These are phyloP conservation scores for Lactarius hengduanensis DNA, from an alignment of 768 basidiomycete genomes.

Conservation along the genomic window DNA sequence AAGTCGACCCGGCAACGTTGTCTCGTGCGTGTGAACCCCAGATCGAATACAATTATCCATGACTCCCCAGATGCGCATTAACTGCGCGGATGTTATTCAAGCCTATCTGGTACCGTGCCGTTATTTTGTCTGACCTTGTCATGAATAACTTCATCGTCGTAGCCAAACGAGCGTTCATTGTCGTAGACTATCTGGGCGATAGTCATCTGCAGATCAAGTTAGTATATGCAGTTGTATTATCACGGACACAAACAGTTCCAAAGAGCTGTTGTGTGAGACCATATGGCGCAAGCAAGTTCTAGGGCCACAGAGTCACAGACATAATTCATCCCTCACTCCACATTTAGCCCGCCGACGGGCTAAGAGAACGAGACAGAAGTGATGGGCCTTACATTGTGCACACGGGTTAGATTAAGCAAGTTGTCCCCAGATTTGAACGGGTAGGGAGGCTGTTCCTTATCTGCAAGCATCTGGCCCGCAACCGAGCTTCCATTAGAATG, in stretches of 20 bases:
- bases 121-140: constrained; percentile 51
- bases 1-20: constrained; percentile 84
- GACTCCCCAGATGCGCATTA: constrained; percentile 82
- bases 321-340: background rate
- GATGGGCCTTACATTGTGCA: constrained; percentile 67
- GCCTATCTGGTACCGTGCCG: background rate
- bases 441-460: constrained; percentile 69
- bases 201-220: constrained; percentile 58
- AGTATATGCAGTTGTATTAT: constrained; percentile 5
- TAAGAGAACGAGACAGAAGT: constrained; percentile 4
- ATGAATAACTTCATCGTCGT: constrained; percentile 71
- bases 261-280: background rate
- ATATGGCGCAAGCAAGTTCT: background rate
- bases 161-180: constrained; percentile 82
- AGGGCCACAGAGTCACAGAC: background rate
- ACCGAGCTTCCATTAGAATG: constrained; percentile 34
- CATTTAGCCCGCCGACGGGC: background rate
- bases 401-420: constrained; percentile 70
- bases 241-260: constrained; percentile 5
- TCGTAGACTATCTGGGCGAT: constrained; percentile 94
- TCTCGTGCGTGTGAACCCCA: constrained; percentile 79
- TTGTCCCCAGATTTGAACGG: constrained; percentile 78
- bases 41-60: constrained; percentile 91
- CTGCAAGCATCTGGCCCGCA: constrained; percentile 13
- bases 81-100: constrained; percentile 32